These are phyloP conservation scores for Pleurotus djamor DNA, from an alignment of 768 basidiomycete genomes.

Conservation along the genomic window DNA sequence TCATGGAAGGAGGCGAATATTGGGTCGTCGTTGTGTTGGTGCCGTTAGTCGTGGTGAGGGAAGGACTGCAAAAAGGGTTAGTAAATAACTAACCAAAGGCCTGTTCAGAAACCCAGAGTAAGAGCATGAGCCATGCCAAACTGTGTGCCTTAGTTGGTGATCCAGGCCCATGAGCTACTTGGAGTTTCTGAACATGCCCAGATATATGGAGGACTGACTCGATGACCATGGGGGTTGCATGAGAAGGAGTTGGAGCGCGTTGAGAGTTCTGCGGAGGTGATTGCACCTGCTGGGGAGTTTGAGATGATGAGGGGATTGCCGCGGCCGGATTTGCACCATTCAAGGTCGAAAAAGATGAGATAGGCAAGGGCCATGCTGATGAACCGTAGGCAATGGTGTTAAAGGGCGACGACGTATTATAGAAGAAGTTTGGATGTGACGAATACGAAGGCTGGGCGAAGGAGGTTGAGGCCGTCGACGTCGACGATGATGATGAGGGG, in stretches of 20 bases:
- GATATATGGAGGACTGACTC: slow-evolving; percentile 47
- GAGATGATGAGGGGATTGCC: slow-evolving; percentile 24
- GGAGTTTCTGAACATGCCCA: no score
- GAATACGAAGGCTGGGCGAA: no score
- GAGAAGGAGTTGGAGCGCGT: slow-evolving; percentile 21
- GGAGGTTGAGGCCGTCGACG: slow-evolving; percentile 25
- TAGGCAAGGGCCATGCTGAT: slow-evolving; percentile 50
- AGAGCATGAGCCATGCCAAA: no score
- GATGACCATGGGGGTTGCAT: slow-evolving; percentile 53
- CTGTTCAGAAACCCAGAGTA: no score
- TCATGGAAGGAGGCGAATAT: slow-evolving; percentile 33
- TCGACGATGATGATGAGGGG: slow-evolving; percentile 36
- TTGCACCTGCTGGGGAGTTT: slow-evolving; percentile 18
- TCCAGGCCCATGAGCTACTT: no score
- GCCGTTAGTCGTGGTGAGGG: slow-evolving; percentile 57
- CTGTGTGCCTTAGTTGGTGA: no score
- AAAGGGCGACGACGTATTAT: slow-evolving; percentile 32
- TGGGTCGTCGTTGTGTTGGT: slow-evolving; percentile 37
- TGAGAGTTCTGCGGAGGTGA: slow-evolving; percentile 20
- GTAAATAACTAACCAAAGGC: neutral
- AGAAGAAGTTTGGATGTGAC: slow-evolving; percentile 34
- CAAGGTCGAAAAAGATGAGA: slow-evolving; percentile 75
- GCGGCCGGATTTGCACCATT: slow-evolving; percentile 68
- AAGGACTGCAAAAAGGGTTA: slow-evolving; percentile 43
- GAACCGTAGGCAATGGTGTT: slow-evolving; percentile 55